phyloP scores from a whole-genome alignment of 164 flowering plant genomes.

The Malania oleifera region DNA sequence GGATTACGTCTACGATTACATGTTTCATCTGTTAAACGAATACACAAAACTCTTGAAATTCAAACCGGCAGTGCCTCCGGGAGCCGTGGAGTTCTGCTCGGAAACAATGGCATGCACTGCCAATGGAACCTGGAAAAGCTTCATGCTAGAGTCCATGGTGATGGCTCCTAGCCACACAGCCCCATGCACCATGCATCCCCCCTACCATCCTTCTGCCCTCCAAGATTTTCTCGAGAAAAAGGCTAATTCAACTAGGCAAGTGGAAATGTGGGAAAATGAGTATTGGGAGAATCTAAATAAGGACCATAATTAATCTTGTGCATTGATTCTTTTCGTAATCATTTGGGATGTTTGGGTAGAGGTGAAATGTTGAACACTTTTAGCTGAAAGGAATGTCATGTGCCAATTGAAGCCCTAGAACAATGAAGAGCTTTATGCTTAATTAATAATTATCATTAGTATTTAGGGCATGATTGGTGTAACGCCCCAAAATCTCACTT shows the following conservation, averaged over 20 bases:
- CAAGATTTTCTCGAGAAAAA: slow-evolving; percentile 19
- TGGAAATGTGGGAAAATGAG: slow-evolving; percentile 42
- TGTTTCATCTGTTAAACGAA: slow-evolving; percentile 52
- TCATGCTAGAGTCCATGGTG: slow-evolving; percentile 50
- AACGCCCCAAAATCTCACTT: too few relatives aligned
- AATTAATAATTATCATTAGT: too few relatives aligned
- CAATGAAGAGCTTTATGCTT: too few relatives aligned
- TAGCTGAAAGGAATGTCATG: too few relatives aligned
- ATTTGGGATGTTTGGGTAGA: too few relatives aligned
- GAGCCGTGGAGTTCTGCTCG: slow-evolving; percentile 33
- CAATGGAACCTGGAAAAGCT: slow-evolving; percentile 25
- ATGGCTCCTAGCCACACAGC: slow-evolving; percentile 29
- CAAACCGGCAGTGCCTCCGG: slow-evolving; percentile 36
- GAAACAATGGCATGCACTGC: slow-evolving; percentile 49
- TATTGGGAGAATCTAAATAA: slow-evolving; percentile 15
- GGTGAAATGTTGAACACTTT: too few relatives aligned
- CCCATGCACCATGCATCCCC: slow-evolving; percentile 49
- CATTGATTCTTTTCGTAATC: too few relatives aligned
- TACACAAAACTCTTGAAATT: slow-evolving; percentile 50
- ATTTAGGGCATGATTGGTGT: too few relatives aligned
- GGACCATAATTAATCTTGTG: too few relatives aligned
- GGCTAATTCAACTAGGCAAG: slow-evolving; percentile 26
- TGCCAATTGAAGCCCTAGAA: too few relatives aligned
- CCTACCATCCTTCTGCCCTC: slow-evolving; percentile 27
- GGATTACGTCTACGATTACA: slow-evolving; percentile 60